A percentile compares a stretch with the other conserved stretches of the same genome.
phyloP scores from a whole-genome alignment of 768 basidiomycete genomes.

The Galerina marginata region DNA sequence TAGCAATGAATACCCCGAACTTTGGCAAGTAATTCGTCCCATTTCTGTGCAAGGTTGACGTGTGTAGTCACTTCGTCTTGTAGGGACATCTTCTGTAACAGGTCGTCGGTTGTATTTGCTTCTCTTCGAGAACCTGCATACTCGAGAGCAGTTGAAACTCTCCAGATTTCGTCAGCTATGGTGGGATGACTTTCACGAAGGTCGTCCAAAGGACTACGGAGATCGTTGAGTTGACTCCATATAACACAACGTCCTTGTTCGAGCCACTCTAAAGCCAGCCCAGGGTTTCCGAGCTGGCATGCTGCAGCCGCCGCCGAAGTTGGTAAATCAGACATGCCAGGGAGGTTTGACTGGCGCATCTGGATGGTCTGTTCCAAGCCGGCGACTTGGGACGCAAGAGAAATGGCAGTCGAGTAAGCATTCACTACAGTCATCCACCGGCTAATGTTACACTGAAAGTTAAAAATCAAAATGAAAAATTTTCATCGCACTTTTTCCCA shows the following conservation, averaged over 20 bases:
- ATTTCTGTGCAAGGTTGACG: not conserved
- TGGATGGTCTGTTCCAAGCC: not conserved
- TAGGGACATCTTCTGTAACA: not conserved
- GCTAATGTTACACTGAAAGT: too few relatives aligned
- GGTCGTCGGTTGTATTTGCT: not conserved
- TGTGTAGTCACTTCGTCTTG: not conserved
- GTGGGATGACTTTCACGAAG: not conserved
- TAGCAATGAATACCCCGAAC: not conserved
- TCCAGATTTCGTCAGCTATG: not conserved
- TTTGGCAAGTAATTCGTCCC: not conserved
- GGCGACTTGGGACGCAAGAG: not conserved
- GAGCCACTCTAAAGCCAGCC: conserved; percentile 24
- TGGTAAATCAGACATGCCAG: not conserved
- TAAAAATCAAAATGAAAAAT: too few relatives aligned
- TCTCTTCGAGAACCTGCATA: not conserved
- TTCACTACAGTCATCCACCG: too few relatives aligned
- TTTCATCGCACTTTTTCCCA: too few relatives aligned
- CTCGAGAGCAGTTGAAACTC: not conserved
- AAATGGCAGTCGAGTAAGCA: not conserved
- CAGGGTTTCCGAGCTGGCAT: not conserved
- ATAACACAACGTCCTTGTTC: conserved; percentile 31
- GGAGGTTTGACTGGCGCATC: not conserved
- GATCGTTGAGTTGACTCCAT: conserved; percentile 27
- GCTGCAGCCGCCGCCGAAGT: not conserved
- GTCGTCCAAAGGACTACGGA: conserved; percentile 27